Conservation (phyloP, 352 stramenopile genomes). For the Peronosclerospora sorghi region DNA sequence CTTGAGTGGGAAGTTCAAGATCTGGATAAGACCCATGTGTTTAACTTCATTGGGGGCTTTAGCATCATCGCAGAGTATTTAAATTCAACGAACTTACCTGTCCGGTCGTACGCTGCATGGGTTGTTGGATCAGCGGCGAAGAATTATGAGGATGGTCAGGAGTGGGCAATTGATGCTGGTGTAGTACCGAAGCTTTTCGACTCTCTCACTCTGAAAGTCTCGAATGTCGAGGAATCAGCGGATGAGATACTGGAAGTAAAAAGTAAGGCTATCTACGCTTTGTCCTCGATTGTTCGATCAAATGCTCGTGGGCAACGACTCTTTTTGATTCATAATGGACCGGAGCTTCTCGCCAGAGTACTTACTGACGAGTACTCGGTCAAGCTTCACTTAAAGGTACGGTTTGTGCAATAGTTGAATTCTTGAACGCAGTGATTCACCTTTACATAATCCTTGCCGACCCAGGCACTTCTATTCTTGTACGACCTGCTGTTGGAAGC, state of each 20-base stretch:
- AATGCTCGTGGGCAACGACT: conserved; percentile 61
- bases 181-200: conserved; percentile 57
- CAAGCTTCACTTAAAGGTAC: conserved; percentile 60
- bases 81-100: conserved; percentile 51
- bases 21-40: conserved; percentile 79
- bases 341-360: conserved; percentile 26
- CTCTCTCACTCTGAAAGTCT: conserved; percentile 33
- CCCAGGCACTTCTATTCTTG: conserved; percentile 45
- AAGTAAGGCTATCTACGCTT: conserved; percentile 73
- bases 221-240: conserved; percentile 4
- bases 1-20: conserved; percentile 84
- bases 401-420: conserved; percentile 1
- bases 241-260: conserved; percentile 55
- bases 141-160: conserved; percentile 75
- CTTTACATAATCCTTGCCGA: neutral
- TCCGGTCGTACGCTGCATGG: conserved; percentile 56
- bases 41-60: conserved; percentile 82
- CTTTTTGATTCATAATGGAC: conserved; percentile 37
- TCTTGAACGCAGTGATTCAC: neutral
- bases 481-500: conserved; percentile 58
- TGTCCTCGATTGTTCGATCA: conserved; percentile 57
- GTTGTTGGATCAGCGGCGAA: conserved; percentile 68
- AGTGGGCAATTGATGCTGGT: conserved; percentile 69
- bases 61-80: conserved; percentile 55
- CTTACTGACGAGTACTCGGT: conserved; percentile 30